Base-by-base conservation (phyloP, 192 early-diverging fungal species). In the Spizellomyces sp. region DNA sequence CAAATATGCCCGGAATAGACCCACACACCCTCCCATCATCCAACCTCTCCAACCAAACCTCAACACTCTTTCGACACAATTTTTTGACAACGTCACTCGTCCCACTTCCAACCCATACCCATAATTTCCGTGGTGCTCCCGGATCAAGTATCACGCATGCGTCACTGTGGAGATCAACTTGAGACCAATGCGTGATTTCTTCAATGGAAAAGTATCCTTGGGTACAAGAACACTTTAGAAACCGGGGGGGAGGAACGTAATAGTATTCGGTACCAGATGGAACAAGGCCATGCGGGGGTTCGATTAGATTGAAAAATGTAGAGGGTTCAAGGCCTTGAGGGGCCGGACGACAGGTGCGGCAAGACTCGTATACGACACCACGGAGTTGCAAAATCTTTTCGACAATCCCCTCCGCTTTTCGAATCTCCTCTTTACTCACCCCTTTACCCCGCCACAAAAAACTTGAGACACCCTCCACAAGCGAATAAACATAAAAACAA, bases 121-220 rank as follows among this genome's bases (percentile, higher is more conserved):
- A 87, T 14, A 80, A 60, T 36, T 47, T 55, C 6, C 71, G 66
- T 19, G 71, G 76, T 10, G 78, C 62, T 7, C 83, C 81, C n/a
- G 81, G 75, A 62, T 87, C 86, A 19, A 87, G 52, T 42, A 87
- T 86, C 10, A 82, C 75, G 58, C 86, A 87, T 0, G 43, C 45
- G 27, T 74, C 75, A 27, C 66, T 47, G 4, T 75, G 56, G 12
- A 87, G 67, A 58, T 86, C 83, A 14, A 42, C 21, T 55, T 87
- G 85, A n/a, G 57, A 17, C 50, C 54, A 83, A 48, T 79, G 48
- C n/a, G 58, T 36, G 12, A 85, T 44, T 55, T 85, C 82, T 41
- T 78, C 73, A 5, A 80, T 72, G 6, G 22, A 14, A 60, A 87
- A 86, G 63, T 77, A 81, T 17, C 86, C 86, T 15, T 47, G 48